phyloP scores from a whole-genome alignment of 495 filamentous ascomycete genomes.

The Penicillium tannophilum region DNA sequence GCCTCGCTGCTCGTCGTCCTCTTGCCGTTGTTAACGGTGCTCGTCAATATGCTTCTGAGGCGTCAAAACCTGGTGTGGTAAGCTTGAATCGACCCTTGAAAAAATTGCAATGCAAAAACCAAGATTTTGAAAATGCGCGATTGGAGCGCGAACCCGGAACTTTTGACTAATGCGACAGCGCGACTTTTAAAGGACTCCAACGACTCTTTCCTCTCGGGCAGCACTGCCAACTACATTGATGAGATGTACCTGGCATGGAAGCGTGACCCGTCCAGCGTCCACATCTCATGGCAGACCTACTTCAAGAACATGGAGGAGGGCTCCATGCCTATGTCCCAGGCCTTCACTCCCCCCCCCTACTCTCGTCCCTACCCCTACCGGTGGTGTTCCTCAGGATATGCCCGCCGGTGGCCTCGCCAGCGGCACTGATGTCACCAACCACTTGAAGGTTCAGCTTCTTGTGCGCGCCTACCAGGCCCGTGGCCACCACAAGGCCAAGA shows the following conservation, averaged over 20 bases:
- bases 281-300: conserved; percentile 99
- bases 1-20: conserved; percentile 45
- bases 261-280: conserved; percentile 87
- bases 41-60: conserved; percentile 59
- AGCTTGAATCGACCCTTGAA: conserved; percentile 21
- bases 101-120: background rate
- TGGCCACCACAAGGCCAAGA: conserved; percentile 96
- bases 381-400: conserved; percentile 74
- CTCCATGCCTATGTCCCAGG: conserved; percentile 94
- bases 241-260: conserved; percentile 99
- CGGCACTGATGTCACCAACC: conserved; percentile 86
- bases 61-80: conserved; percentile 37
- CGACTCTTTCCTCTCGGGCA: conserved; percentile 93
- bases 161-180: conserved; percentile 33
- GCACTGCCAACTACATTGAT: conserved; percentile 97
- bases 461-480: conserved; percentile 97
- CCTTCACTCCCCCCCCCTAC: conserved; percentile 93
- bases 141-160: conserved; percentile 7
- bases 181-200: conserved; percentile 65
- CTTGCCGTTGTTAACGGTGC: conserved; percentile 42
- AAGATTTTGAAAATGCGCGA: conserved; percentile 16
- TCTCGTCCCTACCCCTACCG: conserved; percentile 76
- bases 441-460: conserved; percentile 96
- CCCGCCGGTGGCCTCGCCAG: conserved; percentile 69
- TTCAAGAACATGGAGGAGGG: conserved; percentile 99